A percentile compares a stretch with the other conserved stretches of the same genome.
Conservation (phyloP, 1,139 yeast genomes). For the Saccharomycopsis hybrid region DNA sequence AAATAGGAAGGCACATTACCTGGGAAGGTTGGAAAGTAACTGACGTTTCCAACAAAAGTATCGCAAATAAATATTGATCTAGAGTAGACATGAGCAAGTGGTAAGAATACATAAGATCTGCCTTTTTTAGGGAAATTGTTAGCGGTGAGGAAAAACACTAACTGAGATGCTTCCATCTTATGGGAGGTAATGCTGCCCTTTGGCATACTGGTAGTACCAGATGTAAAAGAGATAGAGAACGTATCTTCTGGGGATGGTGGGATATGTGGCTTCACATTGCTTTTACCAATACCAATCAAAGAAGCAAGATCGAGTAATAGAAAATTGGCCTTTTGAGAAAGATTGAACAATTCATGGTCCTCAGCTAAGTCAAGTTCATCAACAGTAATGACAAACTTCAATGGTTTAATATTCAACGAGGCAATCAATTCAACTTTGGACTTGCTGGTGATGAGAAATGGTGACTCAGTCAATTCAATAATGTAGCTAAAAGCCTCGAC, state of each 20-base stretch:
- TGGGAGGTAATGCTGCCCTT: conserved; percentile 49
- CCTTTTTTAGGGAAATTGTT: not conserved
- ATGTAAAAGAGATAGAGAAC: conserved; percentile 14
- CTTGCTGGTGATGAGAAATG: conserved; percentile 45
- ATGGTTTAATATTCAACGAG: conserved; percentile 28
- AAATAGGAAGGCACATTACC: conserved; percentile 31
- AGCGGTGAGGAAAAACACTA: conserved; percentile 37
- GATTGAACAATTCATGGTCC: conserved; percentile 25
- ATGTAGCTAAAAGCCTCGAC: conserved; percentile 52
- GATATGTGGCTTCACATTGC: conserved; percentile 38
- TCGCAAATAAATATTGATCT: conserved; percentile 31
- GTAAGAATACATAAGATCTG: conserved; percentile 27
- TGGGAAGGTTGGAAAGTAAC: conserved; percentile 36
- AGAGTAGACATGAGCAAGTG: conserved; percentile 31
- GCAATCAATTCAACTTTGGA: conserved; percentile 40
- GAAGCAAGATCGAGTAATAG: conserved; percentile 42
- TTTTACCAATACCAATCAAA: conserved; percentile 48
- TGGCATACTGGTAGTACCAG: conserved; percentile 16
- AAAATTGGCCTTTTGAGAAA: conserved; percentile 31
- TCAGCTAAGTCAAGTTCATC: conserved; percentile 39
- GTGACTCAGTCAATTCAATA: conserved; percentile 48
- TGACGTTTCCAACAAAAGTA: conserved; percentile 31
- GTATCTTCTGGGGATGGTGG: conserved; percentile 26
- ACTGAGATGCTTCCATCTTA: conserved; percentile 36
- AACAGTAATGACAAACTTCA: conserved; percentile 41